Evolutionary conservation across 306 rosid species (phyloP).

Genomic region (Vachellia pachyceras): DNA sequence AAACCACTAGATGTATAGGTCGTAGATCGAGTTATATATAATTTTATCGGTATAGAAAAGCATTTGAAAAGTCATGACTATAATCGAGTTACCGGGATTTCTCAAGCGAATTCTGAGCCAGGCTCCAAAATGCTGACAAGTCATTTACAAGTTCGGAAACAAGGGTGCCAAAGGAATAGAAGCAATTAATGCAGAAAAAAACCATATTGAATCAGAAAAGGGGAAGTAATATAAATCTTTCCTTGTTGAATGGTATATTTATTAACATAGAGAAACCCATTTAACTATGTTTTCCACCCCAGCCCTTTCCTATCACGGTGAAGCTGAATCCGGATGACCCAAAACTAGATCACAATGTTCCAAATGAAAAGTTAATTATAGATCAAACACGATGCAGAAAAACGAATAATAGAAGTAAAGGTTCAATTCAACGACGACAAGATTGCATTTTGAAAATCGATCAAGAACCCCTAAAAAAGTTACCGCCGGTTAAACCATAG

Average conservation of each 20-base stretch:
- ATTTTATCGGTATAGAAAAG: neutral
- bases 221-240: neutral
- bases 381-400: neutral
- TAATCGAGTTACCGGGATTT: neutral
- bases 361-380: neutral
- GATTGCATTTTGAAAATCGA: neutral
- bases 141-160: neutral
- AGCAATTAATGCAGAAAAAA: neutral
- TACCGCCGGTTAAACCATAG: conserved; percentile 22
- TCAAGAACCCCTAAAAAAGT: neutral
- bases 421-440: conserved; percentile 1
- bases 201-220: neutral
- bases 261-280: neutral
- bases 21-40: neutral
- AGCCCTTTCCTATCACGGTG: neutral
- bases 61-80: neutral
- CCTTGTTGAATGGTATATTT: neutral
- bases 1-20: neutral
- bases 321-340: conserved; percentile 29
- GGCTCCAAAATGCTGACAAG: conserved; percentile 9
- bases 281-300: neutral
- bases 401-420: conserved; percentile 5
- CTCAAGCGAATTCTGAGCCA: neutral
- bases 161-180: neutral
- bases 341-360: neutral